Base-by-base conservation (phyloP, 2,329 filamentous ascomycete genomes). In the Fusarium sp. region DNA sequence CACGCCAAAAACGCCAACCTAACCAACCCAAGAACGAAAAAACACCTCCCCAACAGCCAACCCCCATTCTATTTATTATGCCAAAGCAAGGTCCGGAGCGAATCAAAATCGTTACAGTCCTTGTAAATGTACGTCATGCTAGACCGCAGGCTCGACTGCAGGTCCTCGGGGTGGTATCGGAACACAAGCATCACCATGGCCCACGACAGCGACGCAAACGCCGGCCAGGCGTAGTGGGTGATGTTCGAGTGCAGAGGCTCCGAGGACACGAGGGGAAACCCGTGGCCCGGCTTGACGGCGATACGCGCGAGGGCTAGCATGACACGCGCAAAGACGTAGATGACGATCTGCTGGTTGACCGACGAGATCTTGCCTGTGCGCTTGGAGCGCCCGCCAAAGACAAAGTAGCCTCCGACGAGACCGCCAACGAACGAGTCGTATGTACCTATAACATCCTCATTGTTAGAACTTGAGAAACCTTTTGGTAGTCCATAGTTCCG, bases 101-200 rank as follows among this genome's bases (percentile, higher is more conserved):
- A 93, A 80, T 97, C 93, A 94, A 96, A 99, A 68, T 93, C 88
- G 79, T 98, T 93, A 73, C 93, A 94, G 83, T 98, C 93, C 68
- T 91, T 88, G 82, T 96, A 99, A 87, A 99, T 98, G 81, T 99
- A 99, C 78, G 91, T 94, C 96, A 99, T 99, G 86, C 95, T 98
- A 84, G 92, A 95, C 82, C 94, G 90, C 87, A 99, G 85, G 83
- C 95, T 98, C 69, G 92, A 91, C 88, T 98, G 96, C 80, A 99
- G 89, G 66, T 93, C 94, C 78, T 97, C 94, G 6, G 96, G 95
- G 85, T 98, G 92, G 89, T 93, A 94, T 78, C 93, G 90, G 87
- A 98, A 99, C 70, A 99, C 84, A 85, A 96, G 94, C 96, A 99
- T 99, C 73, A 99, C 95, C 79, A 91, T 87, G 6, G 93, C 96